Evolutionary conservation across 2,329 filamentous ascomycete species (phyloP).

Genomic region (Penicillium sp.): DNA sequence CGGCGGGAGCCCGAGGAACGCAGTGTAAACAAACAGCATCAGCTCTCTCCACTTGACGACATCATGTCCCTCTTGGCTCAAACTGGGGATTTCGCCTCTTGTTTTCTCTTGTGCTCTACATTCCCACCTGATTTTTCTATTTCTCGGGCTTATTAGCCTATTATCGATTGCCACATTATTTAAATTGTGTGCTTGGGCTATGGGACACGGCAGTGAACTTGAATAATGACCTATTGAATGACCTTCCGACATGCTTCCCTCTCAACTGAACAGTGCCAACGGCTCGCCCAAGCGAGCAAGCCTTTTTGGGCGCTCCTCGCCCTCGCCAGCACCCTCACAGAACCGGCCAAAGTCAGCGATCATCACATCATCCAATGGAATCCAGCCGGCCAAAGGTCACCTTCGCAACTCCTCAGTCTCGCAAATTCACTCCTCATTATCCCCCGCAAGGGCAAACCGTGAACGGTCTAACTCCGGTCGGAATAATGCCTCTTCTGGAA

Average conservation of each 20-base stretch:
- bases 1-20: slow-evolving; percentile 33
- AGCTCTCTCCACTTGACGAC: slow-evolving; percentile 14
- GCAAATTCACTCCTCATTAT: slow-evolving; percentile 48
- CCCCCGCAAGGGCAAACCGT: slow-evolving; percentile 39
- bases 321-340: slow-evolving; percentile 56
- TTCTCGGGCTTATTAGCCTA: neutral
- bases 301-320: slow-evolving; percentile 66
- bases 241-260: slow-evolving; percentile 47
- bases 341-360: slow-evolving; percentile 69
- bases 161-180: neutral
- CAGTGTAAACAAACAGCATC: slow-evolving; percentile 39
- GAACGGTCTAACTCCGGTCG: slow-evolving; percentile 60
- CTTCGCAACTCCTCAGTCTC: slow-evolving; percentile 65
- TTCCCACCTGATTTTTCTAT: slow-evolving; percentile 1
- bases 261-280: slow-evolving; percentile 58
- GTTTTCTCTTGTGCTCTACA: neutral
- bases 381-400: slow-evolving; percentile 51
- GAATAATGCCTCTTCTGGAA: slow-evolving; percentile 63
- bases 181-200: slow-evolving; percentile 10
- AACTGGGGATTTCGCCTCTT: neutral
- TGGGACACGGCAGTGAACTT: slow-evolving; percentile 14
- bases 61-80: slow-evolving; percentile 8
- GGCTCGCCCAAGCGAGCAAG: slow-evolving; percentile 72
- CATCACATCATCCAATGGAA: slow-evolving; percentile 55
- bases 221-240: slow-evolving; percentile 31